A percentile compares a stretch with the other conserved stretches of the same genome.
Evolutionary conservation across 768 basidiomycete species (phyloP).

Genomic region (Amanita polypyramis): DNA sequence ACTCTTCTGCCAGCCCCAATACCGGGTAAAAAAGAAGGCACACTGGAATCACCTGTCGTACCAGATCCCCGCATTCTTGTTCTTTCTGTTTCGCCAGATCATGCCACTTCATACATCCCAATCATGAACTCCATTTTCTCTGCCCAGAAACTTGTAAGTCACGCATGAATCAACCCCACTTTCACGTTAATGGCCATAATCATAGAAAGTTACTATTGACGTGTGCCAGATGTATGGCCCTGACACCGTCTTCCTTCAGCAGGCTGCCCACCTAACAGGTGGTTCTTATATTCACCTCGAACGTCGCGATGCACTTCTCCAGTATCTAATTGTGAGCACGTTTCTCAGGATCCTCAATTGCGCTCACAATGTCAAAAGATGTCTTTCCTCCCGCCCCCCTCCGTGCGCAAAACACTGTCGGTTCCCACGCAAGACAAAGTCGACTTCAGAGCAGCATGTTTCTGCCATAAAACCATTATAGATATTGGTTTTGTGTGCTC

Average conservation of each 20-base stretch:
- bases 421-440: constrained; percentile 92
- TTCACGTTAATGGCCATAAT: constrained; percentile 4
- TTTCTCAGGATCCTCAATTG: constrained; percentile 2
- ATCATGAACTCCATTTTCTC: constrained; percentile 99
- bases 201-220: constrained; percentile 92
- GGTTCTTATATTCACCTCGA: constrained; percentile 87
- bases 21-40: constrained; percentile 18
- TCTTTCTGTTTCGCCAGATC: constrained; percentile 86
- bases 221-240: constrained; percentile 86
- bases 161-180: constrained; percentile 2
- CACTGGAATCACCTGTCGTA: constrained; percentile 20
- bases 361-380: constrained; percentile 42
- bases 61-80: constrained; percentile 41
- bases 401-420: constrained; percentile 66
- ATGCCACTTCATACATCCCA: constrained; percentile 87
- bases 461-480: constrained; percentile 96
- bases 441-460: constrained; percentile 96
- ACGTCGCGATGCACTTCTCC: constrained; percentile 77
- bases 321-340: constrained; percentile 65
- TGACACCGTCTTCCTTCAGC: constrained; percentile 93
- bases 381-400: constrained; percentile 49
- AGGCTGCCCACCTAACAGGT: constrained; percentile 91
- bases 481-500: constrained; percentile 98
- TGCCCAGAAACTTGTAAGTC: constrained; percentile 85
- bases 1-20: constrained; percentile 20